Conservation (phyloP, 1,284 basidiomycete species). For the Crepidotus sp. region DNA sequence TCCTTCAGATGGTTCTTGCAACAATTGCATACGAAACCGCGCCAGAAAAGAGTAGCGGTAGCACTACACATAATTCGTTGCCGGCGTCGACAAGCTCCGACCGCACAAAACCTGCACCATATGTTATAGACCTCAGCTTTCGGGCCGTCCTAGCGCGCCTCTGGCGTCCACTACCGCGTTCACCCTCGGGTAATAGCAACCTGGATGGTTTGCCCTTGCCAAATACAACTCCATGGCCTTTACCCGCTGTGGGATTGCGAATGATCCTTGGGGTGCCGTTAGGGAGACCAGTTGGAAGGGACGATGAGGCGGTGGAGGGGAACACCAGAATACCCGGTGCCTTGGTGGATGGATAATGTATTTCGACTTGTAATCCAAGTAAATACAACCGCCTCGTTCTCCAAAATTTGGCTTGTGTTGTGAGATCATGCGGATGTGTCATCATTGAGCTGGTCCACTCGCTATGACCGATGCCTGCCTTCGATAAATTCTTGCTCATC, state of each 20-base stretch:
- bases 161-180: conserved; percentile 39
- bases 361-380: too few species aligned
- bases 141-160: conserved; percentile 44
- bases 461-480: conserved; percentile 25
- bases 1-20: conserved; percentile 53
- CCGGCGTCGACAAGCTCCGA: conserved; percentile 22
- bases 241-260: conserved; percentile 39
- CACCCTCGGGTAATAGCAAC: conserved; percentile 17
- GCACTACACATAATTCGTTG: conserved; percentile 27
- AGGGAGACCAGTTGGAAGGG: conserved; percentile 3
- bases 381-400: too few species aligned
- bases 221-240: conserved; percentile 46
- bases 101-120: conserved; percentile 24
- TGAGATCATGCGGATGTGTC: too few species aligned
- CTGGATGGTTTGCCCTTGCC: conserved; percentile 47
- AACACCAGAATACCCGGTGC: conserved; percentile 15
- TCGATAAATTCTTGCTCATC: conserved; percentile 56
- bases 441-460: not conserved
- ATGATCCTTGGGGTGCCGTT: conserved; percentile 28
- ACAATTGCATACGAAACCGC: conserved; percentile 60
- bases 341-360: conserved; percentile 14
- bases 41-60: conserved; percentile 25
- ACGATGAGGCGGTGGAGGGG: conserved; percentile 4
- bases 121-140: conserved; percentile 55
- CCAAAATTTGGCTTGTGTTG: too few species aligned